Percentiles rank a stretch among this genome's conserved stretches.
Conservation (phyloP, 495 filamentous ascomycete genomes). For the Podospora pseudocomata region DNA sequence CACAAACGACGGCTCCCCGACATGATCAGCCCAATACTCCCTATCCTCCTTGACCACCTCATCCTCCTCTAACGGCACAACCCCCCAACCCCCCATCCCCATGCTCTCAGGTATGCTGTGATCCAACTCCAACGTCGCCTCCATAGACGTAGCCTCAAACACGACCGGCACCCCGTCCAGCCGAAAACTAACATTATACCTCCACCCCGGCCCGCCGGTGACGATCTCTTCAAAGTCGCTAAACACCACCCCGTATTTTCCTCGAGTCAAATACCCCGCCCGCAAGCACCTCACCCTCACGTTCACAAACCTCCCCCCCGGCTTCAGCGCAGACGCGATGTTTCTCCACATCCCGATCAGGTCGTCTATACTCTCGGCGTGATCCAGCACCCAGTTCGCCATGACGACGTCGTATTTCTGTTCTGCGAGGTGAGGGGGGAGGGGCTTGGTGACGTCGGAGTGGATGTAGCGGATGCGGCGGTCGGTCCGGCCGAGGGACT, state of each 20-base stretch:
- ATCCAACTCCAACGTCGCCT: constrained; percentile 11
- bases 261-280: constrained; percentile 8
- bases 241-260: constrained; percentile 26
- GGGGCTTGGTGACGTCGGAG: neutral
- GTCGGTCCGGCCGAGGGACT: neutral
- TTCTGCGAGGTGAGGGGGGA: no score
- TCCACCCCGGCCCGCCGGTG: constrained; percentile 21
- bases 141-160: constrained; percentile 19
- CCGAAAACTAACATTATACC: constrained; percentile 6
- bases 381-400: constrained; percentile 32
- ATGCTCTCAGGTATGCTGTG: constrained; percentile 17
- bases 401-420: constrained; percentile 34
- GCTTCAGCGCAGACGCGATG: constrained; percentile 24
- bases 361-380: constrained; percentile 21
- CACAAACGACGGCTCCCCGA: constrained; percentile 23
- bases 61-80: constrained; percentile 19
- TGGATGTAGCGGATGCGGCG: neutral
- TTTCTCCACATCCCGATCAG: constrained; percentile 35
- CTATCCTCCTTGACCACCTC: constrained; percentile 23
- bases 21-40: constrained; percentile 27
- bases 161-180: constrained; percentile 14
- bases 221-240: constrained; percentile 16
- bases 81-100: constrained; percentile 23
- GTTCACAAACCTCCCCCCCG: constrained; percentile 28
- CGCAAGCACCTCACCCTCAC: constrained; percentile 17